Evolutionary conservation across 129 eudicot genomes (phyloP), one percentile per base, ranked within the genome.

Genomic region (Chrysanthemum seticuspe): DNA sequence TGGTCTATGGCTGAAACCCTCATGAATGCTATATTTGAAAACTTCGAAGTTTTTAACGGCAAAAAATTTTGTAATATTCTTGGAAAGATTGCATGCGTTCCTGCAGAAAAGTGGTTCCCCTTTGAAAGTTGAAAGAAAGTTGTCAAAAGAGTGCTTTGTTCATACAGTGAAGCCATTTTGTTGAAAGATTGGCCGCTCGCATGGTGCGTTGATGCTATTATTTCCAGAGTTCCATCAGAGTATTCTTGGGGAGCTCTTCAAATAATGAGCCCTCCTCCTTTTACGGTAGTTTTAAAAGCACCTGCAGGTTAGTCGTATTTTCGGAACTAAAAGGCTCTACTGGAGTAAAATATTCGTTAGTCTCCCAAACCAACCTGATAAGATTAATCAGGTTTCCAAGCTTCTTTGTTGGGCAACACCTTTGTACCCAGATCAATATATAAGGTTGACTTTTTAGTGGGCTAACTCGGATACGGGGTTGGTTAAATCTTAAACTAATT

Each of bases 141-240:
- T 71, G 87, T 83, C 65, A 60, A 88, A 82, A 82, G 89, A 74
- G 91, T 89, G 75, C 87, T 89, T 4, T 76, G 87, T 74, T 84
- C 96, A 18, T 89, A 83, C 45, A 77, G 71, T 77, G 96, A 86
- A 62, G 91, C 91, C 67, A 82, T 86, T 61, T 18, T 89, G 49
- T 74, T 84, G 70, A 81, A 86, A 56, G 96, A 89, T 75, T 89
- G 96, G 96, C 79, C 89, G 25, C 89, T 86, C 76, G 96, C 91
- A 70, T 88, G 96, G 96, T 79, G 85, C 51, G 75, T 64, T 76
- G 85, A 91, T 27, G 87, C 96, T 45, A 86, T 86, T 34, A 79
- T 88, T 74, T 72, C 85, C 6, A 81, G 71, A 71, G 78, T 86
- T 68, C 96, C 96, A 58, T 91, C 96, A 10, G 96, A 88, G 64